These are phyloP conservation scores for Clitopilus hobsonii DNA, from an alignment of 768 basidiomycete genomes.

Conservation along the genomic window DNA sequence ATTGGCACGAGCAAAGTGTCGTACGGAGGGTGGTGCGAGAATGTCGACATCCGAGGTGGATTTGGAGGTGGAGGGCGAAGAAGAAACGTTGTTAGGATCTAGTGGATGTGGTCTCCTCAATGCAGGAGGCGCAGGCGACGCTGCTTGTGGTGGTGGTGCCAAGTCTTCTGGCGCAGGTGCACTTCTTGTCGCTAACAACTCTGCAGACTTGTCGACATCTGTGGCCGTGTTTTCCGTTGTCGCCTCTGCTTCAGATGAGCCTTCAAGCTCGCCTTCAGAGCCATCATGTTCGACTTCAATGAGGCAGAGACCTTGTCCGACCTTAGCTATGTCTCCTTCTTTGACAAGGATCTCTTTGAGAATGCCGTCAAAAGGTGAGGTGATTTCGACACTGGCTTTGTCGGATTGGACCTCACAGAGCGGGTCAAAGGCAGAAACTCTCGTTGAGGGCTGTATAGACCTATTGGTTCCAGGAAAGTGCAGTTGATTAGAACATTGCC, in stretches of 20 bases:
- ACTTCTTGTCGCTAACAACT: conserved; percentile 8
- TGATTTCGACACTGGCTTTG: conserved; percentile 90
- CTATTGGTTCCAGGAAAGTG: conserved; percentile 32
- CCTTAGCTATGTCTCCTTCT: conserved; percentile 82
- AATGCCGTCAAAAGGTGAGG: conserved; percentile 77
- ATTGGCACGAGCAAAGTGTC: conserved; percentile 67
- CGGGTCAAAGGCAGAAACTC: conserved; percentile 61
- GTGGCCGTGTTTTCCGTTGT: conserved; percentile 16
- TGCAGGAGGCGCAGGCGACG: conserved; percentile 5
- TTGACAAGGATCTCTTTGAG: conserved; percentile 68
- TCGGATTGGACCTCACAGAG: conserved; percentile 87
- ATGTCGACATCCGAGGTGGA: conserved; percentile 24
- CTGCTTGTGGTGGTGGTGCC: conserved; percentile 7
- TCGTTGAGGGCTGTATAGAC: conserved; percentile 51
- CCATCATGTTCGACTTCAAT: conserved; percentile 60
- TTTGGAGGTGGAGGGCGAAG: not conserved
- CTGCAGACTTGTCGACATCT: conserved; percentile 7
- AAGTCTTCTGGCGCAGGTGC: conserved; percentile 3
- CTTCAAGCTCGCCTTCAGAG: no score
- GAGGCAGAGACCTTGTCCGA: conserved; percentile 70
- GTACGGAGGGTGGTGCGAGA: conserved; percentile 73
- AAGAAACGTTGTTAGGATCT: conserved; percentile 46
- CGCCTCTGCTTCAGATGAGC: conserved; percentile 31
- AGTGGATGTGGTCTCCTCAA: conserved; percentile 47
- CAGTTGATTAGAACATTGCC: not conserved